phyloP scores from a whole-genome alignment of 495 filamentous ascomycete species.

The Thermothielavioides terrestris region DNA sequence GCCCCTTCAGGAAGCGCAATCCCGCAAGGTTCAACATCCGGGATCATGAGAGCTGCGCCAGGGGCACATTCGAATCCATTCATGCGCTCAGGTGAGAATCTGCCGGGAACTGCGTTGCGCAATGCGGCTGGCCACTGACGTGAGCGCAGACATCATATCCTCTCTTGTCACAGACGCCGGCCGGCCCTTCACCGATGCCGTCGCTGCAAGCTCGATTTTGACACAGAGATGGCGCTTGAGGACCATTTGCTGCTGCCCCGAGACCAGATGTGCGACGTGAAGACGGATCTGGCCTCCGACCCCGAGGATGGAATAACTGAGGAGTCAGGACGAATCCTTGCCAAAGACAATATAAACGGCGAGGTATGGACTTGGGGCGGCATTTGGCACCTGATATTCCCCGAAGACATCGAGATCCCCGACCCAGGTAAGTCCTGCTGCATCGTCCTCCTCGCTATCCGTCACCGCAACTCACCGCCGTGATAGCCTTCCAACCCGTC shows the following conservation, averaged over 20 bases:
- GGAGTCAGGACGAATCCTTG: slow-evolving; percentile 1
- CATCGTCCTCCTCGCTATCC: not conserved
- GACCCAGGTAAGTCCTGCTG: slow-evolving; percentile 13
- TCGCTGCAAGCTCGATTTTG: slow-evolving; percentile 16
- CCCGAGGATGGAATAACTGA: slow-evolving; percentile 21
- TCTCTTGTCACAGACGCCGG: slow-evolving; percentile 6
- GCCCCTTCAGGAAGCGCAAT: slow-evolving; percentile 33
- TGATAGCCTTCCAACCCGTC: slow-evolving; percentile 18
- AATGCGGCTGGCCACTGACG: not conserved
- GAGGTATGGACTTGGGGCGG: slow-evolving; percentile 15
- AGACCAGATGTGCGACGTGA: slow-evolving; percentile 22
- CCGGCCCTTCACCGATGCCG: slow-evolving; percentile 12
- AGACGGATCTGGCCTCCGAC: not conserved
- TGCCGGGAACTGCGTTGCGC: not conserved
- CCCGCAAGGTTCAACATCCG: slow-evolving; percentile 30
- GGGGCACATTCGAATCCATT: slow-evolving; percentile 13
- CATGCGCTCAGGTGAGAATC: slow-evolving; percentile 21
- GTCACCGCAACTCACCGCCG: not conserved
- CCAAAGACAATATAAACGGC: not conserved
- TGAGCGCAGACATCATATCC: slow-evolving; percentile 15
- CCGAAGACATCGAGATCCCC: slow-evolving; percentile 9
- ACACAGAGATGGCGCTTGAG: slow-evolving; percentile 1
- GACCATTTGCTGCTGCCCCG: slow-evolving; percentile 17
- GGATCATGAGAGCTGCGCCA: slow-evolving; percentile 26
- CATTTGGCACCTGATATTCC: slow-evolving; percentile 19